A percentile compares a stretch with the other conserved stretches of the same genome.
Evolutionary conservation across 257 asterid genomes (phyloP).

Genomic region (Fraxinus pennsylvanica): DNA sequence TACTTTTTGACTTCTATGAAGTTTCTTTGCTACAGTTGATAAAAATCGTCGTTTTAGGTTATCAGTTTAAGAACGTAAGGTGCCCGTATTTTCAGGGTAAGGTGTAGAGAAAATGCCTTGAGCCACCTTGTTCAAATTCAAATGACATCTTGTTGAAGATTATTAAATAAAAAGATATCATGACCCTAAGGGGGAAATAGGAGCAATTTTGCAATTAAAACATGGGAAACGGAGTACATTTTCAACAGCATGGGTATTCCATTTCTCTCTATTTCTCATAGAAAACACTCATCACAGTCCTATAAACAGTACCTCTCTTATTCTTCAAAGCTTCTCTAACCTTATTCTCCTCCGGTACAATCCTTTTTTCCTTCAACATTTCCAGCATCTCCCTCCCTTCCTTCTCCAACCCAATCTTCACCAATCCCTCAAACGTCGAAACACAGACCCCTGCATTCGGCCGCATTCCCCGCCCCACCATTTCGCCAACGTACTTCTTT

Average conservation of each 20-base stretch:
- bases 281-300: constrained; percentile 37
- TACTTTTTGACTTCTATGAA: too few relatives aligned
- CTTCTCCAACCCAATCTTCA: constrained; percentile 47
- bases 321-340: constrained; percentile 32
- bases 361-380: constrained; percentile 59
- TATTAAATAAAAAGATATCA: too few relatives aligned
- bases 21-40: too few relatives aligned
- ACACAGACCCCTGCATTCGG: constrained; percentile 58
- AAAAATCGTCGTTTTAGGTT: too few relatives aligned
- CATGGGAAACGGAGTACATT: background rate
- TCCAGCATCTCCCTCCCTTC: constrained; percentile 48
- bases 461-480: constrained; percentile 67
- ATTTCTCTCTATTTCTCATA: background rate
- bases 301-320: constrained; percentile 39
- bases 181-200: background rate
- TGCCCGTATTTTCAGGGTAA: too few relatives aligned
- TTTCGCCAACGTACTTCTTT: constrained; percentile 58
- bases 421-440: constrained; percentile 51
- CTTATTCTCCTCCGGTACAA: constrained; percentile 57
- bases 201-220: too few relatives aligned
- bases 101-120: too few relatives aligned
- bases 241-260: background rate
- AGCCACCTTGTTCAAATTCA: too few relatives aligned
- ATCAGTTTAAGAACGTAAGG: too few relatives aligned
- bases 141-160: too few relatives aligned